A percentile compares a stretch with the other conserved stretches of the same genome.
Evolutionary conservation across 371 early-diverging fungal genomes (phyloP).

Genomic region (Globomyces sp.): DNA sequence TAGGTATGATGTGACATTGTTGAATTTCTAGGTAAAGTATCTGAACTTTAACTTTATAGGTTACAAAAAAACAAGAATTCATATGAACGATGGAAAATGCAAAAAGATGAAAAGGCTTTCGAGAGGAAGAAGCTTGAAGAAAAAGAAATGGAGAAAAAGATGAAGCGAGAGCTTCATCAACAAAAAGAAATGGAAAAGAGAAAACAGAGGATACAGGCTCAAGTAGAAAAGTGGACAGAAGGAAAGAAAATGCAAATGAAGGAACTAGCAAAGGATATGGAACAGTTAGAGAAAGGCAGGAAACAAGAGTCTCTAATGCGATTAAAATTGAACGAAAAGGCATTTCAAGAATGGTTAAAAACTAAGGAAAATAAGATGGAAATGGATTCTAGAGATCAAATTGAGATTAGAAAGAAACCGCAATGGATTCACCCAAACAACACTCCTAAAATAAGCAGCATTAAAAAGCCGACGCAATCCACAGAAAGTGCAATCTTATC

Average conservation of each 20-base stretch:
- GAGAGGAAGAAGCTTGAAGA: neutral
- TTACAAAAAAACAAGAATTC: constrained; percentile 10
- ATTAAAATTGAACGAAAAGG: neutral
- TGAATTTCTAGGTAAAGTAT: too few relatives aligned
- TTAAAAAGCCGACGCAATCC: neutral
- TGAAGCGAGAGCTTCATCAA: neutral
- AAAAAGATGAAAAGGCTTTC: neutral
- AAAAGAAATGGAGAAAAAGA: neutral
- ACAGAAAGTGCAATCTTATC: neutral
- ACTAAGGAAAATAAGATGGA: neutral
- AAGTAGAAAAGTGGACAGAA: neutral
- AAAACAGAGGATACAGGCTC: neutral
- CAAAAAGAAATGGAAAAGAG: neutral
- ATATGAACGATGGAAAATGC: neutral
- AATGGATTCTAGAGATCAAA: neutral
- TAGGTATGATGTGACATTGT: too few relatives aligned
- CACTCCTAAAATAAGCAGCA: neutral
- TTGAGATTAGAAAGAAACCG: neutral
- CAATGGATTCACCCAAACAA: too few relatives aligned
- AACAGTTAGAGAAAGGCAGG: neutral
- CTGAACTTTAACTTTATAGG: too few relatives aligned
- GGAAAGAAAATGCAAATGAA: neutral
- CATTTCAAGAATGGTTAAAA: neutral
- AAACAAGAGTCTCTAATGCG: neutral
- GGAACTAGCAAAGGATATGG: constrained; percentile 1